Percentiles rank a stretch among this genome's conserved stretches.
These are phyloP conservation scores for Zostera marina DNA, from an alignment of 116 monocot genomes.

Conservation along the genomic window DNA sequence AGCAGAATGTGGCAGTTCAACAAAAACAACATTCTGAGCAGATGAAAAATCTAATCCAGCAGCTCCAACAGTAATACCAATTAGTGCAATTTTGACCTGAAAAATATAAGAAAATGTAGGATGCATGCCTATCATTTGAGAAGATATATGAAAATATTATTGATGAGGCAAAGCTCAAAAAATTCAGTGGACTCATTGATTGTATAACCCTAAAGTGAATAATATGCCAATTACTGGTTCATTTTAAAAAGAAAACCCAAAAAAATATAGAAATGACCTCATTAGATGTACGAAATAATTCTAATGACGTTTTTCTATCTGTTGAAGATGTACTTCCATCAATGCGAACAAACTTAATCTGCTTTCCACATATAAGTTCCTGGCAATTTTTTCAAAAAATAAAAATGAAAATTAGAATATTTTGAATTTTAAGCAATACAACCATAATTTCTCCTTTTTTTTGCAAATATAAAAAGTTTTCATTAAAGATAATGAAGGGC, in stretches of 20 bases:
- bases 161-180: background rate
- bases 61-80: constrained; percentile 97
- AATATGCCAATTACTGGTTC: background rate
- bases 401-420: background rate
- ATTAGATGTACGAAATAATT: constrained; percentile 42
- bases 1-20: constrained; percentile 85
- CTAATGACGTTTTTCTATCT: constrained; percentile 73
- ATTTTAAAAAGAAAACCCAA: background rate
- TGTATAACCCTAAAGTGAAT: background rate
- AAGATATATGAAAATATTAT: background rate
- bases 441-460: too few species aligned
- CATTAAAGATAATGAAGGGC: too few species aligned
- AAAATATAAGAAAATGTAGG: background rate
- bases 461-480: too few species aligned
- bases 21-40: constrained; percentile 86
- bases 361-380: constrained; percentile 61
- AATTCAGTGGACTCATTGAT: background rate
- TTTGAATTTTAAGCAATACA: background rate
- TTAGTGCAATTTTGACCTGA: constrained; percentile 84
- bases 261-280: constrained; percentile 27
- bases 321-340: constrained; percentile 72
- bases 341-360: constrained; percentile 77
- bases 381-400: constrained; percentile 8
- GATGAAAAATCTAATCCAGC: constrained; percentile 81
- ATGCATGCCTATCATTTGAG: background rate